These are phyloP conservation scores for Populus hybrid DNA, from an alignment of 441 rosid genomes.

Conservation along the genomic window DNA sequence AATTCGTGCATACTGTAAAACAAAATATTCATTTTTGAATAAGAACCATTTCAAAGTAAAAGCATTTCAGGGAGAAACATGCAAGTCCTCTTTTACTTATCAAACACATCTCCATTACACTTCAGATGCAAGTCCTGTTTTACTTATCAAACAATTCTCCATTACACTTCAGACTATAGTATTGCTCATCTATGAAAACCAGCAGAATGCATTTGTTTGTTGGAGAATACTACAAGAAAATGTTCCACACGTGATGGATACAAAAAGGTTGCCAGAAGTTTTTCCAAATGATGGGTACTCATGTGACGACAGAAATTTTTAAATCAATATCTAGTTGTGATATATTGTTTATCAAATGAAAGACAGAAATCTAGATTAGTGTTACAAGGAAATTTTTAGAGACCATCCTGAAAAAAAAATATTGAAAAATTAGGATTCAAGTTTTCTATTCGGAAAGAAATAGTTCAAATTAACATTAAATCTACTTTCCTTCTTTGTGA, in stretches of 20 bases:
- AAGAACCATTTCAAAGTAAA: background rate
- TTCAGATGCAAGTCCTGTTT: too few relatives aligned
- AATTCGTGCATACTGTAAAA: constrained; percentile 67
- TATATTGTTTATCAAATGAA: background rate
- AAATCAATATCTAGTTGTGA: background rate
- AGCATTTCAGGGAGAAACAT: constrained; percentile 1
- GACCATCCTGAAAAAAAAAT: too few relatives aligned
- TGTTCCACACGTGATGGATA: background rate
- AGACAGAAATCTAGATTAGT: background rate
- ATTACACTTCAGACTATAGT: background rate
- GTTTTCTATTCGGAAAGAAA: background rate
- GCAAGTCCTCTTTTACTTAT: background rate
- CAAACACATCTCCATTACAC: too few relatives aligned
- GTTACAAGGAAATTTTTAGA: too few relatives aligned
- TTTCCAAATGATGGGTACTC: background rate
- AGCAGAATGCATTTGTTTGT: background rate
- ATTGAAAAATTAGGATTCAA: too few relatives aligned
- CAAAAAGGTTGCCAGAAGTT: background rate
- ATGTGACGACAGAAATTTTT: background rate
- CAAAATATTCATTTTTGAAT: constrained; percentile 11
- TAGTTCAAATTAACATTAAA: background rate
- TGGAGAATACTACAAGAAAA: background rate
- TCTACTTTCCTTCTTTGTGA: background rate
- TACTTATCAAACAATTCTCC: too few relatives aligned
- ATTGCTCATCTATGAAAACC: background rate